These are phyloP conservation scores for Diddensiella santjacobensis DNA, from an alignment of 805 yeast species.

Conservation along the genomic window DNA sequence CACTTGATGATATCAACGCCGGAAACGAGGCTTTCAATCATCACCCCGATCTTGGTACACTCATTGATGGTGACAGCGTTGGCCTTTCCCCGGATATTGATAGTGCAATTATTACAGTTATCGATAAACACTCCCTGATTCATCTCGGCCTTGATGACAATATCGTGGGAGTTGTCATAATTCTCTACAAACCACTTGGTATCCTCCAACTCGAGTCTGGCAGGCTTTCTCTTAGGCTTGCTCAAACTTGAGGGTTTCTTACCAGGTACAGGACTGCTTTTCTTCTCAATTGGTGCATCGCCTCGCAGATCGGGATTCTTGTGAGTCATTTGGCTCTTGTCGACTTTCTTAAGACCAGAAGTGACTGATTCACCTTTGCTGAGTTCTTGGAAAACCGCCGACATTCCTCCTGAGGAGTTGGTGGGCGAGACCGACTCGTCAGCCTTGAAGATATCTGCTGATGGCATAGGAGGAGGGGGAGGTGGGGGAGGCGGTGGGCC, in stretches of 20 bases:
- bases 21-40: slow-evolving; percentile 79
- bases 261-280: slow-evolving; percentile 68
- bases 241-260: slow-evolving; percentile 67
- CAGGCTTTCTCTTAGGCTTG: slow-evolving; percentile 45
- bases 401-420: slow-evolving; percentile 42
- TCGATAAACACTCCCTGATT: slow-evolving; percentile 89
- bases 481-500: slow-evolving; percentile 66
- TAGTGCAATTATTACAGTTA: slow-evolving; percentile 64
- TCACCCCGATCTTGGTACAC: slow-evolving; percentile 67
- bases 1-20: slow-evolving; percentile 87
- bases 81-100: slow-evolving; percentile 86
- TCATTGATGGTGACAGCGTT: slow-evolving; percentile 80
- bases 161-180: slow-evolving; percentile 58
- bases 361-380: slow-evolving; percentile 84
- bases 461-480: slow-evolving; percentile 88
- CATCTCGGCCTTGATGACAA: slow-evolving; percentile 74
- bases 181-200: slow-evolving; percentile 88
- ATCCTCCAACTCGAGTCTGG: slow-evolving; percentile 69
- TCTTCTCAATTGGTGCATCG: slow-evolving; percentile 36
- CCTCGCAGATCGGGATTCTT: slow-evolving; percentile 80
- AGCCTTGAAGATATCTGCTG: slow-evolving; percentile 57
- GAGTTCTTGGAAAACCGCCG: slow-evolving; percentile 88
- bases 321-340: slow-evolving; percentile 89
- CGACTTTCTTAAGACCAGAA: slow-evolving; percentile 84
- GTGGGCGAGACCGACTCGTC: slow-evolving; percentile 27